Evolutionary conservation across 768 basidiomycete genomes (phyloP).

Genomic region (Lactarius psammicola): DNA sequence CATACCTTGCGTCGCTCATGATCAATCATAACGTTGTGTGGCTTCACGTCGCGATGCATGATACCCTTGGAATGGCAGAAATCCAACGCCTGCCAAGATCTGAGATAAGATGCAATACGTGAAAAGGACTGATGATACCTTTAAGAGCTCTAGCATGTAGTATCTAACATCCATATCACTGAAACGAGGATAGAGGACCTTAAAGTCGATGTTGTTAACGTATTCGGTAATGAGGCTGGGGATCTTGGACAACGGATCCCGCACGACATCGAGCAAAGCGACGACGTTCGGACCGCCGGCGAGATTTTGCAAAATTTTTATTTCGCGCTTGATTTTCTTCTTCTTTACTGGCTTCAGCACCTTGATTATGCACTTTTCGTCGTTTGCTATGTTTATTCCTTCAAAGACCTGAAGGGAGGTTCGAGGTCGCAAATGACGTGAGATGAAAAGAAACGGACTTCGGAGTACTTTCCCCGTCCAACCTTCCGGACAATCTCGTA

Average conservation of each 20-base stretch:
- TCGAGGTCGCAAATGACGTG: constrained; percentile 1
- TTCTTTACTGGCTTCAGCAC: constrained; percentile 99
- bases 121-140: constrained; percentile 47
- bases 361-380: constrained; percentile 97
- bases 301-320: constrained; percentile 96
- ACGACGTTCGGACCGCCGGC: constrained; percentile 96
- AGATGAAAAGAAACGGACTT: constrained; percentile 49
- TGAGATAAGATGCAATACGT: constrained; percentile 9
- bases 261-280: constrained; percentile 89
- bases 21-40: constrained; percentile 99
- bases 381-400: constrained; percentile 85
- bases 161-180: constrained; percentile 93
- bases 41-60: constrained; percentile 98
- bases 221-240: constrained; percentile 97
- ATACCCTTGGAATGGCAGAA: constrained; percentile 98
- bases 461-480: constrained; percentile 92
- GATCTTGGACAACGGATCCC: constrained; percentile 94
- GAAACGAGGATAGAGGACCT: constrained; percentile 92
- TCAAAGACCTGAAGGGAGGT: constrained; percentile 72
- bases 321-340: constrained; percentile 99
- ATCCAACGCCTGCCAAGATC: constrained; percentile 70
- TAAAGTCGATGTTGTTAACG: constrained; percentile 98
- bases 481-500: constrained; percentile 98
- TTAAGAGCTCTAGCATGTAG: constrained; percentile 96
- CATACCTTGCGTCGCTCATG: constrained; percentile 91